Evolutionary conservation across 2,329 filamentous ascomycete species (phyloP).

Genomic region (Fusarium musae): DNA sequence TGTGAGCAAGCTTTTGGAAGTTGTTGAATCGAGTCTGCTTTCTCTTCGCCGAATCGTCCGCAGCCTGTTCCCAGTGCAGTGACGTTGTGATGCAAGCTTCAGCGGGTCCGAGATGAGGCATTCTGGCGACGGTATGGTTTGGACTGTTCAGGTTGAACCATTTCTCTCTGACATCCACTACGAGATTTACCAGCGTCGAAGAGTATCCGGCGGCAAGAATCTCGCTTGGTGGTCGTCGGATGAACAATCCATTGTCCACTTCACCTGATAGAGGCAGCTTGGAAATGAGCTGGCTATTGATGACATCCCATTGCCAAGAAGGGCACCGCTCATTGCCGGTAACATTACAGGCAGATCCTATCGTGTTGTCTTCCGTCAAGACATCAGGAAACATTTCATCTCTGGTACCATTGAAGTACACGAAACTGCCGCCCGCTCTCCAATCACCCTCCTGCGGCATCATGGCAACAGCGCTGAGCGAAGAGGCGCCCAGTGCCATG

Average conservation of each 20-base stretch:
- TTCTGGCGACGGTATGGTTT: slow-evolving; percentile 31
- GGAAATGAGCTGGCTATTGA: slow-evolving; percentile 32
- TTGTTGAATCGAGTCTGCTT: slow-evolving; percentile 24
- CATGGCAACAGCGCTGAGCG: slow-evolving; percentile 38
- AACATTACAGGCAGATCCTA: slow-evolving; percentile 9
- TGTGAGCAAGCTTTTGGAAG: slow-evolving; percentile 26
- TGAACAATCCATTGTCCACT: slow-evolving; percentile 23
- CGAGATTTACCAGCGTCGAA: slow-evolving; percentile 18
- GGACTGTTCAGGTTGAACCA: slow-evolving; percentile 29
- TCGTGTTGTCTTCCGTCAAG: slow-evolving; percentile 16
- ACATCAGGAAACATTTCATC: slow-evolving; percentile 21
- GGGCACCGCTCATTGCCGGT: slow-evolving; percentile 30
- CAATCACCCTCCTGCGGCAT: slow-evolving; percentile 38
- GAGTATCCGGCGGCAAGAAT: slow-evolving; percentile 22
- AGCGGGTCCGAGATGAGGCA: slow-evolving; percentile 33
- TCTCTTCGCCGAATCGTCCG: slow-evolving; percentile 16
- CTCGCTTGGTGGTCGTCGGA: slow-evolving; percentile 22
- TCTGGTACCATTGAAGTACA: slow-evolving; percentile 29
- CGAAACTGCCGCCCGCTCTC: slow-evolving; percentile 30
- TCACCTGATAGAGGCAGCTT: slow-evolving; percentile 25
- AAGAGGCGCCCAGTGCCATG: slow-evolving; percentile 32
- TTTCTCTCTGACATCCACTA: slow-evolving; percentile 29
- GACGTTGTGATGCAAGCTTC: slow-evolving; percentile 33
- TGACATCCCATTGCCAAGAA: slow-evolving; percentile 38
- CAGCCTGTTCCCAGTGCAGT: slow-evolving; percentile 35